Evolutionary conservation across 768 basidiomycete genomes (phyloP).

Genomic region (Pleurotus pulmonarius): DNA sequence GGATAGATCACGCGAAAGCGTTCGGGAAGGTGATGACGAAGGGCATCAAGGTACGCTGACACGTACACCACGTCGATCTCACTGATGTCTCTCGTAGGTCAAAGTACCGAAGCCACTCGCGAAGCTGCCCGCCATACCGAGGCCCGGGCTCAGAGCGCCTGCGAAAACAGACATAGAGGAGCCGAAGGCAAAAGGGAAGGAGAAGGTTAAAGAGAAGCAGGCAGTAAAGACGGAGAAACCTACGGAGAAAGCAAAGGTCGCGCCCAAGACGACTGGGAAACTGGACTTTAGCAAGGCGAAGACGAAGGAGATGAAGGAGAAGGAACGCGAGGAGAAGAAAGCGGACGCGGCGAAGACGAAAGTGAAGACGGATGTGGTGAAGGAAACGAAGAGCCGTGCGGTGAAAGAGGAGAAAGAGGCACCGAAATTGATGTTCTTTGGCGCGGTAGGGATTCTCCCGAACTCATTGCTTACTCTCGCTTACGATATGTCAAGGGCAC

Average conservation of each 20-base stretch:
- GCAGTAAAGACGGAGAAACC: conserved; percentile 16
- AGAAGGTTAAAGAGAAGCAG: conserved; percentile 17
- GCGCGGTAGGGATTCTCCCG: neutral
- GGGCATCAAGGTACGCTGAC: conserved; percentile 39
- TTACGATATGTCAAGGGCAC: too few species aligned
- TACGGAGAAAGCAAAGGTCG: conserved; percentile 17
- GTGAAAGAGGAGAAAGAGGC: conserved; percentile 10
- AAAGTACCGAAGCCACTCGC: conserved; percentile 16
- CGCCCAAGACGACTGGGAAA: conserved; percentile 41
- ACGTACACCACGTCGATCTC: neutral
- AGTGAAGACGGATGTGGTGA: neutral
- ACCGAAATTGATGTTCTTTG: conserved; percentile 3
- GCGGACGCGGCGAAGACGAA: conserved; percentile 18
- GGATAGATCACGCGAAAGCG: conserved; percentile 30
- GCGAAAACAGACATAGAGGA: conserved; percentile 15
- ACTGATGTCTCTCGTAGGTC: neutral
- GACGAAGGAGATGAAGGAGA: conserved; percentile 32
- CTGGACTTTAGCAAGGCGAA: conserved; percentile 63
- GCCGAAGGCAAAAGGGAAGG: conserved; percentile 15
- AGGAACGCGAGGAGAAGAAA: conserved; percentile 16
- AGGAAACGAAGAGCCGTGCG: neutral
- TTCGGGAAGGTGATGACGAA: conserved; percentile 47
- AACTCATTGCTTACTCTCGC: too few species aligned
- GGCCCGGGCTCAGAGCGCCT: neutral
- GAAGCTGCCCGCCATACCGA: conserved; percentile 17